Base-by-base conservation (phyloP, 2,329 filamentous ascomycete genomes). In the Botrytis fabae region DNA sequence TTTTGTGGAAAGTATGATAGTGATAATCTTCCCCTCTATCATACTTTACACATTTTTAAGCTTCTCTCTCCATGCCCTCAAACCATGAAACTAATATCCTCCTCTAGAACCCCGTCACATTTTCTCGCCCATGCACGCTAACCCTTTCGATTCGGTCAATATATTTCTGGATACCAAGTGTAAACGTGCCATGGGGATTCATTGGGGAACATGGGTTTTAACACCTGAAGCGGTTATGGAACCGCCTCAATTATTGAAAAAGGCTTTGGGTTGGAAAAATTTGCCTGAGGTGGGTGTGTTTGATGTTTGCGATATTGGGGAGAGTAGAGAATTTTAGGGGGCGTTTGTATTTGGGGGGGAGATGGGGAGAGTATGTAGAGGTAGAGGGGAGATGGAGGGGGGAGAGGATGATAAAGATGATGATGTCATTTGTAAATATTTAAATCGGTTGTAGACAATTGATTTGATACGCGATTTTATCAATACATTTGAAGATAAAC, bases 101-200 rank as follows among this genome's bases (percentile, higher is more conserved):
- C 35, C 20, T 8, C 1, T 28, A 69, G 85, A 89, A 74, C 93
- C 92, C 0, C 86, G 93, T 38, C 82, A 81, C 73, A 81, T 96
- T 75, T 95, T 96, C 85, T 94, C 91, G 64, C 85, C 90, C 32
- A 91, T 97, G 87, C 95, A 98, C 81, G 92, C 93, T 12, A 93
- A 97, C 80, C 95, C 95, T 0, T 91, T 90, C 77, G 95, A 98
- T 80, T 89, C 91, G 0, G 94, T 97, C 54, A 93, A 96, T 78
- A 97, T 98, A 77, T 97, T 97, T 82, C 82, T 85, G 10, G 95
- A 98, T 78, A 97, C 93, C 0, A 87, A 87, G 77, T 98, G 95
- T 84, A 86, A 88, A 78, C 85, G 84, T 28, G 95, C 94, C 35
- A 86, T 98, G 84, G 95, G 89, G 2, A 97, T 98, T 78, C 95